A percentile compares a stretch with the other conserved stretches of the same genome.
Conservation (phyloP, 352 stramenopile genomes). For the Phytophthora cryptogea region DNA sequence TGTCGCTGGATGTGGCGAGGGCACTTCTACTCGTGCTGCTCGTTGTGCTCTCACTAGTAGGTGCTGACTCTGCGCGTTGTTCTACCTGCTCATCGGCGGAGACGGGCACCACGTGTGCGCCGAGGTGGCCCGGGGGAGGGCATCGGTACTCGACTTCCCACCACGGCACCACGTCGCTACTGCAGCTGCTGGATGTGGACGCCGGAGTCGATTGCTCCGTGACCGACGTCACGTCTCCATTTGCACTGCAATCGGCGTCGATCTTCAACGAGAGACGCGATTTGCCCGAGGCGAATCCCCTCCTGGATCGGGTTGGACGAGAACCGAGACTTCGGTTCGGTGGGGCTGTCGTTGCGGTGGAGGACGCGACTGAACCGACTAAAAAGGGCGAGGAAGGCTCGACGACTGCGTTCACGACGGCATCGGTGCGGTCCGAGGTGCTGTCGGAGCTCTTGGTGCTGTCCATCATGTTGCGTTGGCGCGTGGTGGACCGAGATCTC, state of each 20-base stretch:
- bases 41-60: neutral
- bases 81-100: constrained; percentile 22
- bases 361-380: constrained; percentile 16
- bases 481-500: constrained; percentile 10
- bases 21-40: constrained; percentile 11
- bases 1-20: neutral
- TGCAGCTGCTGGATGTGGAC: constrained; percentile 40
- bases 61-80: constrained; percentile 1
- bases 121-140: constrained; percentile 55
- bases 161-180: constrained; percentile 45
- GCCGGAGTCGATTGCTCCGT: constrained; percentile 31
- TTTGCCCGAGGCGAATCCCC: constrained; percentile 27
- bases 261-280: constrained; percentile 37
- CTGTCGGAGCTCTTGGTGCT: constrained; percentile 10
- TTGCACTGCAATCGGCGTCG: constrained; percentile 28
- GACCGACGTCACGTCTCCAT: constrained; percentile 3
- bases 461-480: constrained; percentile 23
- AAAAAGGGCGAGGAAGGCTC: constrained; percentile 9
- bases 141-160: constrained; percentile 65
- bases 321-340: constrained; percentile 19
- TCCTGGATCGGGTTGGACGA: constrained; percentile 25
- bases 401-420: neutral
- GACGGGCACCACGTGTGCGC: constrained; percentile 51
- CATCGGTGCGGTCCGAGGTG: constrained; percentile 4
- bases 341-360: constrained; percentile 9